Base-by-base conservation (phyloP, 2,329 filamentous ascomycete genomes). In the Nothopassalora personata region DNA sequence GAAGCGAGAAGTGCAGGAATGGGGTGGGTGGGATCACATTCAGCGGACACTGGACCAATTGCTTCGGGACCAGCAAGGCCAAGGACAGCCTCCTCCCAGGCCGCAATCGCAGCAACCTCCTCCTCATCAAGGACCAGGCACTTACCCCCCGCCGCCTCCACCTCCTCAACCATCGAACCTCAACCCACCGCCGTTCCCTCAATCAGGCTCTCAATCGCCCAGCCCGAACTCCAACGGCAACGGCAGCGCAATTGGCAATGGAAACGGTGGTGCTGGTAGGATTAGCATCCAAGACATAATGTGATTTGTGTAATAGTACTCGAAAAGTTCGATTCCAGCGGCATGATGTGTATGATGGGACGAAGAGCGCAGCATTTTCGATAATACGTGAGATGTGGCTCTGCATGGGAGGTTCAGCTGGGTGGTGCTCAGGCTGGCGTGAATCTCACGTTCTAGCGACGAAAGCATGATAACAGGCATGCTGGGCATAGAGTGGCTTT, bases 21-120 rank as follows among this genome's bases (percentile, higher is more conserved):
- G 90, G 90, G 85, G 86, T 54, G 90, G 89, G 1, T 97, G 92
- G 92, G 83, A 85, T 23, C 82, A 83, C 61, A 78, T 96, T 13
- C 87, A 94, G 67, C 79, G 81, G 56, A 79, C 83, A 23, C 77
- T 89, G 4, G 77, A 81, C 18, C 78, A 81, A 45, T 73, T 91
- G 34, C 73, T 79, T 67, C 79, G 73, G 10, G 77, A 81, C 56
- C 74, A 77, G 61, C 79, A 74, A 54, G 57, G 51, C 2, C 64
- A 60, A 31, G 18, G 27, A n/a, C 58, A 52, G 33, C 69, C 58
- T 59, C 56, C 54, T 18, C n/a, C n/a, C n/a, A 63, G 61, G 13
- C 59, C 58, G 27, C 56, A 54, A 30, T 51, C 59, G 39, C 67
- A 67, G 45, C 57, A 56, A 34, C 59, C 53, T 48, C 57, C 52